phyloP scores from a whole-genome alignment of 2,329 filamentous ascomycete genomes.

The Fusarium xylarioides region DNA sequence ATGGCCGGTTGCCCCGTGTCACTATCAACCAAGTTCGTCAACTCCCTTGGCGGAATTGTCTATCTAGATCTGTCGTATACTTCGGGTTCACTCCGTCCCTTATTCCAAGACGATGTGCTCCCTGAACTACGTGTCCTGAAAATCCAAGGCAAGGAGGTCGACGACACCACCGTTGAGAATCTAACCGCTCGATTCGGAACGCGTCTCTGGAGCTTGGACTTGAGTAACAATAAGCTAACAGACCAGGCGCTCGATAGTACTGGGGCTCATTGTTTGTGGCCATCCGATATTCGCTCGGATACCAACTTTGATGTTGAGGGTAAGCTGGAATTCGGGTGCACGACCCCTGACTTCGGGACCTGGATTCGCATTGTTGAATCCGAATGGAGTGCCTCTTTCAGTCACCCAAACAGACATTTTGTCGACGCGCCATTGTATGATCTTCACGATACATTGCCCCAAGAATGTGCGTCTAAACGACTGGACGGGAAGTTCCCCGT shows the following conservation, averaged over 20 bases:
- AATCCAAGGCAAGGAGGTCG: slow-evolving; percentile 56
- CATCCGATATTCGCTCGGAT: slow-evolving; percentile 47
- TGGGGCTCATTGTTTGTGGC: slow-evolving; percentile 46
- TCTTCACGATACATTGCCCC: slow-evolving; percentile 24
- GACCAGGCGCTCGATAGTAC: slow-evolving; percentile 53
- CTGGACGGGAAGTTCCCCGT: slow-evolving; percentile 40
- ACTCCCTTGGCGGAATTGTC: slow-evolving; percentile 52
- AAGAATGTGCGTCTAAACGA: slow-evolving; percentile 44
- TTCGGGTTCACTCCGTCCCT: slow-evolving; percentile 54
- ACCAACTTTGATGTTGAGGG: slow-evolving; percentile 58
- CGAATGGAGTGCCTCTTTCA: slow-evolving; percentile 53
- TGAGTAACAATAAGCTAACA: slow-evolving; percentile 61
- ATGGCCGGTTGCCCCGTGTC: slow-evolving; percentile 53
- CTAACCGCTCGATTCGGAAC: slow-evolving; percentile 45
- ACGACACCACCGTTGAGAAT: slow-evolving; percentile 49
- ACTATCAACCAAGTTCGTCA: slow-evolving; percentile 54
- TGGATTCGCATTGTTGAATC: slow-evolving; percentile 61
- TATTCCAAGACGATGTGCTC: slow-evolving; percentile 50
- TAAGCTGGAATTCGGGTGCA: slow-evolving; percentile 45
- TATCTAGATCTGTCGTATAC: slow-evolving; percentile 63
- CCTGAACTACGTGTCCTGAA: slow-evolving; percentile 63
- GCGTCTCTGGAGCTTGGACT: slow-evolving; percentile 66
- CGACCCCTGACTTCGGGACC: slow-evolving; percentile 50
- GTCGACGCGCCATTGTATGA: slow-evolving; percentile 56
- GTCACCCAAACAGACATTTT: slow-evolving; percentile 58